A percentile compares a stretch with the other conserved stretches of the same genome.
Evolutionary conservation across 805 yeast species (phyloP).

Genomic region (Candida tibetensis): DNA sequence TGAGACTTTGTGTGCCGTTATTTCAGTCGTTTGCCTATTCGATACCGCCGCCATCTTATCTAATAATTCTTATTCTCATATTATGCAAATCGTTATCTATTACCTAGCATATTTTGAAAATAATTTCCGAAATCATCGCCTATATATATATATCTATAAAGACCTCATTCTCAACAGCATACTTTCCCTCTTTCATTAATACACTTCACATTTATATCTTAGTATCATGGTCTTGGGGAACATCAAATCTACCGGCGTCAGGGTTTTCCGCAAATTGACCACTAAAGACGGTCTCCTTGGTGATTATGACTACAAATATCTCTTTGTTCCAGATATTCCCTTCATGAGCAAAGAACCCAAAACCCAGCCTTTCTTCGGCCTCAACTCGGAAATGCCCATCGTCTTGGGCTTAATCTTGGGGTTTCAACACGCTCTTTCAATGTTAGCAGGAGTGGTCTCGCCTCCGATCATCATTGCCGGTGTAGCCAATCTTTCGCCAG

Average conservation of each 20-base stretch:
- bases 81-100: too few species aligned
- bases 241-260: constrained; percentile 15
- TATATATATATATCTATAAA: too few species aligned
- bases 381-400: constrained; percentile 79
- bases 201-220: too few species aligned
- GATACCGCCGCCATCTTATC: too few species aligned
- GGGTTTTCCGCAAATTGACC: constrained; percentile 48
- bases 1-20: too few species aligned
- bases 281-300: constrained; percentile 84
- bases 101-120: too few species aligned
- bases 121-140: too few species aligned
- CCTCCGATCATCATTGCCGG: constrained; percentile 76
- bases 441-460: constrained; percentile 87
- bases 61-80: too few species aligned
- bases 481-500: constrained; percentile 55
- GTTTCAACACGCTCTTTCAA: constrained; percentile 81
- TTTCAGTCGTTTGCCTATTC: too few species aligned
- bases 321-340: constrained; percentile 80
- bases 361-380: constrained; percentile 78
- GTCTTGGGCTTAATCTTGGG: constrained; percentile 75
- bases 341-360: constrained; percentile 47
- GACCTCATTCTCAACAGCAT: too few species aligned
- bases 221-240: too few species aligned
- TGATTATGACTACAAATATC: constrained; percentile 75
- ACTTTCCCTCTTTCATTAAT: too few species aligned